Evolutionary conservation across 139 green algal genomes (phyloP), one percentile per base, ranked within the genome.

Genomic region (Asterochloris erici): DNA sequence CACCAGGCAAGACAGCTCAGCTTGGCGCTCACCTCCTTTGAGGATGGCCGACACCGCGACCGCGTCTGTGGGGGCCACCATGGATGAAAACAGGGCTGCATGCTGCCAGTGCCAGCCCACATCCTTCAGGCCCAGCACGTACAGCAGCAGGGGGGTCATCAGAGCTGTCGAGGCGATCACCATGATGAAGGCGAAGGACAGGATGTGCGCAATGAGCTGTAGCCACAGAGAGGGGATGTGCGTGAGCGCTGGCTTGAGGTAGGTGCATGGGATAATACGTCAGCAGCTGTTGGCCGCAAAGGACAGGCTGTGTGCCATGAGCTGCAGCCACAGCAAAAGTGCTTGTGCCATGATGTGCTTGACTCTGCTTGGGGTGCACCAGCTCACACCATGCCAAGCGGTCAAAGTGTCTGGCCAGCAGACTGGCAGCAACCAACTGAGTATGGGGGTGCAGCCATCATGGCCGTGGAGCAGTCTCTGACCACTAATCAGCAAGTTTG

Each of bases 41-140:
- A 97, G 89, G 78, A 96, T 84, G 29, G 91, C 87, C 0, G 91
- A 87, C 24, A 96, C 92, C 0, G 94, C 89, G 0, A 96, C 89
- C 0, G 94, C 93, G 77, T 97, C 94, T 15, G 94, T 97, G 84
- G 89, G 90, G 2, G 93, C 89, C 12, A 96, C 90, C 77, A 94
- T 95, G 29, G 90, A 88, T 12, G 90, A 84, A 79, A 97, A 94
- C n/a, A 97, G 85, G 11, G 86, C 91, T 14, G 87, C 91, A 61
- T 95, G 90, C 73, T 90, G 80, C 92, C 91, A 95, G 54, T 79
- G 88, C 90, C 91, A 97, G n/a, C 92, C 85, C 12, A 79, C 54
- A 68, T 76, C 47, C 11, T 79, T 14, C 47, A 96, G 90, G 47
- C 89, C 83, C 73, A 96, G 85, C 0, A 88, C 88, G 83, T 92